Evolutionary conservation across 495 filamentous ascomycete species (phyloP).

Genomic region (Bryoglossum gracile): DNA sequence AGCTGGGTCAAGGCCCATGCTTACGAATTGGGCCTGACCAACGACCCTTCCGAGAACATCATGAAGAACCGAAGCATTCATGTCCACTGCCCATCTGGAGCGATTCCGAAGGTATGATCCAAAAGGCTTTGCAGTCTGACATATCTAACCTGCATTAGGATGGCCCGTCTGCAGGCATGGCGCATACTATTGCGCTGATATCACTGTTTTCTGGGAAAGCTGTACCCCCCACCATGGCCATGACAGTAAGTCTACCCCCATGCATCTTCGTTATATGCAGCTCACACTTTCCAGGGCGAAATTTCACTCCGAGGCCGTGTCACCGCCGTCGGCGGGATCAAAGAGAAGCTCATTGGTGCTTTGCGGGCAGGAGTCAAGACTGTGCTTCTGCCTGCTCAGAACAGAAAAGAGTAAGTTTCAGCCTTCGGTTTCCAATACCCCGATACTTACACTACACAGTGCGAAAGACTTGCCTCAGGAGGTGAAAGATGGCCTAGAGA

Average conservation of each 20-base stretch:
- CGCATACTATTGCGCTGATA: slow-evolving; percentile 88
- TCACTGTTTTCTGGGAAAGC: slow-evolving; percentile 83
- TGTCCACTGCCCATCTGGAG: slow-evolving; percentile 91
- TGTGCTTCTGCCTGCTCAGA: slow-evolving; percentile 79
- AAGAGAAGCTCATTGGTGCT: slow-evolving; percentile 97
- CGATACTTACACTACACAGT: slow-evolving; percentile 8
- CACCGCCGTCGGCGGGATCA: slow-evolving; percentile 87
- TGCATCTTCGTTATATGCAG: background rate
- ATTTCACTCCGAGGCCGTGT: slow-evolving; percentile 83
- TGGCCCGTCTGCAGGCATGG: slow-evolving; percentile 73
- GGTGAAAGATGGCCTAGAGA: slow-evolving; percentile 79
- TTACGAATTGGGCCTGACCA: slow-evolving; percentile 79
- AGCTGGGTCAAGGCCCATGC: slow-evolving; percentile 94
- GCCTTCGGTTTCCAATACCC: background rate
- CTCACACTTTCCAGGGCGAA: slow-evolving; percentile 53
- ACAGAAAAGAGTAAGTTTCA: slow-evolving; percentile 66
- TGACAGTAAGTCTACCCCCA: slow-evolving; percentile 50
- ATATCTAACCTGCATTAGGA: slow-evolving; percentile 17
- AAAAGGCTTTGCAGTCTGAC: background rate
- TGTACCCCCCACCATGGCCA: slow-evolving; percentile 87
- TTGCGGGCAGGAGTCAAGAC: slow-evolving; percentile 90
- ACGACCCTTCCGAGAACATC: slow-evolving; percentile 77
- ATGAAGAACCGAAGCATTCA: slow-evolving; percentile 94
- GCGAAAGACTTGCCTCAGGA: slow-evolving; percentile 87
- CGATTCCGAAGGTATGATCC: slow-evolving; percentile 73